These are phyloP conservation scores for Plasmopara muralis DNA, from an alignment of 352 stramenopile genomes.

Conservation along the genomic window DNA sequence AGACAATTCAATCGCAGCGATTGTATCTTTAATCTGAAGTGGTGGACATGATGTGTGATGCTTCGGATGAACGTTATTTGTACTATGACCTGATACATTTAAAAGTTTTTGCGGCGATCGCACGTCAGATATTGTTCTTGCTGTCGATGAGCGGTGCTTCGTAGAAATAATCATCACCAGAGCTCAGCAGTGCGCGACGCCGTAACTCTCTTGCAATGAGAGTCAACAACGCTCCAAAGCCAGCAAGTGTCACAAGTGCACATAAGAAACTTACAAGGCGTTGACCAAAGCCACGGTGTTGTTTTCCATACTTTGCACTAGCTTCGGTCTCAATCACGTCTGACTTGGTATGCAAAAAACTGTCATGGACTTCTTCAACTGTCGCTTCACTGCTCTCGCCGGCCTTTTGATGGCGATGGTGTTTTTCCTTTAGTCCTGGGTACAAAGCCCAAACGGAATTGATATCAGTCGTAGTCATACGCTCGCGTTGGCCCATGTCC, in stretches of 20 bases:
- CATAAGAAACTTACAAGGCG: constrained; percentile 60
- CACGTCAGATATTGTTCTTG: constrained; percentile 30
- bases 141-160: constrained; percentile 59
- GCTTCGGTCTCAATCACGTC: constrained; percentile 24
- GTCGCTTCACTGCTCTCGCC: constrained; percentile 24
- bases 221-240: constrained; percentile 35
- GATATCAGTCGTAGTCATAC: constrained; percentile 64
- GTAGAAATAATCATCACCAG: constrained; percentile 50
- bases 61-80: constrained; percentile 7
- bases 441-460: constrained; percentile 72
- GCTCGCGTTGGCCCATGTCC: constrained; percentile 68
- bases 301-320: background rate
- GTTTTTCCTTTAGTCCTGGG: constrained; percentile 42
- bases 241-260: constrained; percentile 52
- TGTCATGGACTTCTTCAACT: constrained; percentile 41
- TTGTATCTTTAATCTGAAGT: constrained; percentile 15
- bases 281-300: constrained; percentile 28
- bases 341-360: constrained; percentile 48
- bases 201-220: constrained; percentile 34
- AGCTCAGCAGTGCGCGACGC: constrained; percentile 27
- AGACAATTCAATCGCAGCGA: constrained; percentile 16
- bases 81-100: constrained; percentile 11
- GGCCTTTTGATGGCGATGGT: constrained; percentile 28
- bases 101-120: constrained; percentile 1
- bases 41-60: constrained; percentile 17